Base-by-base conservation (phyloP, 2,329 filamentous ascomycete genomes). In the Nigrograna mackinnonii region DNA sequence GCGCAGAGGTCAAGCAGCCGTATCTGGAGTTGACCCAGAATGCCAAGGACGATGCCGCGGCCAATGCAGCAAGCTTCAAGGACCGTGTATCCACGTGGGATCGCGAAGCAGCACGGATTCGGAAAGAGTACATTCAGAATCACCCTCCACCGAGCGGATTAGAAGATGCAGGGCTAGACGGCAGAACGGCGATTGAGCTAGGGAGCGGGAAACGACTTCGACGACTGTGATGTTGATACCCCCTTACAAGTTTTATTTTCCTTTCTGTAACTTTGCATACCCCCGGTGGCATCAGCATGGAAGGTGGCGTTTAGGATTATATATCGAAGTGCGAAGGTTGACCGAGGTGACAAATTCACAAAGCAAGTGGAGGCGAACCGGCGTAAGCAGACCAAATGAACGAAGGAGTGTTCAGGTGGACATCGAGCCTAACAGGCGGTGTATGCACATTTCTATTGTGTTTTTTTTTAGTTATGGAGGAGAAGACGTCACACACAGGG, bases 11-110 rank as follows among this genome's bases (percentile, higher is more conserved):
- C 54, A 89, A 86, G 60, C 79, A 80, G 61, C 91, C 91, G 1
- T 97, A 88, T 59, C 79, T 91, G 36, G 85, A 90, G 20, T 79
- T 85, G 63, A 88, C 87, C 4, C 78, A 84, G 41, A 78, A 78
- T 39, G 86, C 89, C 53, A 91, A 91, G 64, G 76, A 79, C 43
- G 75, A 70, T 2, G 87, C 91, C 52, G 74, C 74, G 20, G 74
- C 76, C 26, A 78, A 78, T 5, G 61, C 86, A 40, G 76, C 74
- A 13, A 75, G 75, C 17, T 90, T 82, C 66, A 82, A 83, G 35
- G 75, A 77, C 37, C 75, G 78, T n/a, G 76, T 81, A 6, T 79
- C 77, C 37, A 77, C 79, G 41, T 97, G 91, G 89, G 89, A 95
- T 60, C 72, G 69, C 16, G 79, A 83, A 43, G 86, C 86, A 3